Conservation (phyloP, 2,329 filamentous ascomycete species). For the Onygenales sp. region DNA sequence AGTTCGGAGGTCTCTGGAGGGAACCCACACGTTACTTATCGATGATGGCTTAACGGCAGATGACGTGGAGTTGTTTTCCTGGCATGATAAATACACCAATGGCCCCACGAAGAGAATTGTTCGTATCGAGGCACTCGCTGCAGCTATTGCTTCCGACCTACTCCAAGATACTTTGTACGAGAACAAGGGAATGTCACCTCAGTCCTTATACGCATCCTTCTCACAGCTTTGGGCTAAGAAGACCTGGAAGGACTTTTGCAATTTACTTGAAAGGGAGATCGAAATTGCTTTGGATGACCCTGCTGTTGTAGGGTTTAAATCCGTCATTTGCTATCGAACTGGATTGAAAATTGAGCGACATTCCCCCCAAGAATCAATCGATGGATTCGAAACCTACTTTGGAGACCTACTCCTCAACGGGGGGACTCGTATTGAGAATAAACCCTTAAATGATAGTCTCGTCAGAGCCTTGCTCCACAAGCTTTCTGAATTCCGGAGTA, state of each 20-base stretch:
- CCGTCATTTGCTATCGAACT: conserved; percentile 70
- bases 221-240: not conserved
- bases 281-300: conserved; percentile 50
- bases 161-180: conserved; percentile 26
- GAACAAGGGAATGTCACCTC: not conserved
- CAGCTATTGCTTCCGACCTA: conserved; percentile 48
- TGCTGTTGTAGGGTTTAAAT: conserved; percentile 71
- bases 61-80: conserved; percentile 49
- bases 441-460: conserved; percentile 59
- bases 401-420: conserved; percentile 16
- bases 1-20: conserved; percentile 55
- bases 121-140: conserved; percentile 64
- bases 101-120: conserved; percentile 63
- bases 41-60: conserved; percentile 61
- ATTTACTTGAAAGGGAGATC: conserved; percentile 46
- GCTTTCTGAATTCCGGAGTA: conserved; percentile 36
- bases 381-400: conserved; percentile 17
- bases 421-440: conserved; percentile 44
- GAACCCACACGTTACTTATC: conserved; percentile 65
- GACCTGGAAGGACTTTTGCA: conserved; percentile 29
- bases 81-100: conserved; percentile 57
- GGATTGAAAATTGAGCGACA: conserved; percentile 56
- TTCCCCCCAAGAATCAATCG: conserved; percentile 31
- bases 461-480: conserved; percentile 55
- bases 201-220: not conserved